Evolutionary conservation across 371 early-diverging fungal genomes (phyloP), one percentile per base, ranked within the genome.

Genomic region (Actinomortierella ambigua): DNA sequence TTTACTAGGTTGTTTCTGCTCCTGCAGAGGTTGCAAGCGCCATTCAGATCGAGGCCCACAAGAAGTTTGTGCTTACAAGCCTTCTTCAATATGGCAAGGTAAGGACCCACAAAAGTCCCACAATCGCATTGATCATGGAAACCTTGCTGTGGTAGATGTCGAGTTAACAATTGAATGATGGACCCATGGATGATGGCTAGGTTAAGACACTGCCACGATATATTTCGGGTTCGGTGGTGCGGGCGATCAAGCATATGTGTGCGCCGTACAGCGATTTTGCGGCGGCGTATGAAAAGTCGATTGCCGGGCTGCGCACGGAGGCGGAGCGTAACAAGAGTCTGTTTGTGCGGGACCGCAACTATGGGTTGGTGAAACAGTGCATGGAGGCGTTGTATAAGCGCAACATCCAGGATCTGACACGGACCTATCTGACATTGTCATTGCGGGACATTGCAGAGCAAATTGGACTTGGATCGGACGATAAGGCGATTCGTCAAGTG

Each of bases 1-100:
- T 49, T 26, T 47, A 17, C 49, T 64, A 85, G 85, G 80, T 70
- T 0, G 81, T 90, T 11, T 83, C 92, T 27, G 85, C 91, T 5
- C 90, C 88, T 14, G 80, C 84, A 4, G 77, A 81, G 42, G 82
- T 80, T 18, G 77, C 82, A 1, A 91, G 92, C 49, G 82, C 82
- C n/a, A 92, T 95, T 52, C 93, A 92, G 66, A 64, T 93, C 15
- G 90, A 90, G 58, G 88, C 92, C 0, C 87, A 89, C 82, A 89
- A 90, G 51, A 90, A 90, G 54, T 88, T 70, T 60, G 65, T 86
- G 6, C 78, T 94, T 26, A 81, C 83, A 14, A 86, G 86, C 8
- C 73, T 92, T 47, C 82, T 92, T 22, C 71, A 73, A 2, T 53
- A 85, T 28, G 92, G 92, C 22, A 68, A 75, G 50, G 76, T 86